Conservation (phyloP, 148 eudicot species). For the Camellia japonica region DNA sequence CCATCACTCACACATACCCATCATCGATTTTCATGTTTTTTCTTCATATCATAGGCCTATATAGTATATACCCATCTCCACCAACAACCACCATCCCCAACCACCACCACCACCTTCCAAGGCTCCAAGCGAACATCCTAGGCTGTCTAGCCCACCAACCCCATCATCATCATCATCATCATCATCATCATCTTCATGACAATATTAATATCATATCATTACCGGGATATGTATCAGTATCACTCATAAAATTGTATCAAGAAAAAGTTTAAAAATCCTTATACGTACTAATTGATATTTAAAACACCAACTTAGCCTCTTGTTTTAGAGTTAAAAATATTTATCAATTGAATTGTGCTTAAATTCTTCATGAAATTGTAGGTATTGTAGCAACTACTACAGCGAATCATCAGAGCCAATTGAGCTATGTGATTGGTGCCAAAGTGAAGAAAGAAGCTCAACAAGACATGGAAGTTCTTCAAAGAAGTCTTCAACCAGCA, state of each 20-base stretch:
- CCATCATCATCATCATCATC: not conserved
- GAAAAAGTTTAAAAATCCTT: no score
- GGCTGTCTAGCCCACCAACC: slow-evolving; percentile 6
- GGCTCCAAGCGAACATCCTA: not conserved
- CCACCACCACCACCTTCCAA: slow-evolving; percentile 1
- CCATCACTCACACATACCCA: not conserved
- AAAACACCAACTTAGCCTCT: no score
- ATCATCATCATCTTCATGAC: not conserved
- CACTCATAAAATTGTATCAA: no score
- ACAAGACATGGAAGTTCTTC: slow-evolving; percentile 34
- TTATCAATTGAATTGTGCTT: not conserved
- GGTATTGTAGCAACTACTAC: slow-evolving; percentile 75
- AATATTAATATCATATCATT: no score
- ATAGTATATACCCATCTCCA: not conserved
- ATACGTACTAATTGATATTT: no score
- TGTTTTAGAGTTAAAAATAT: no score
- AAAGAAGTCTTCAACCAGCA: slow-evolving; percentile 25
- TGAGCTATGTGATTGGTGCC: slow-evolving; percentile 61
- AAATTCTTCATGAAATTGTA: slow-evolving; percentile 3
- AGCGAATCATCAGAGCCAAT: slow-evolving; percentile 38
- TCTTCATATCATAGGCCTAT: not conserved
- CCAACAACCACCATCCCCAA: not conserved
- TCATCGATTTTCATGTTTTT: slow-evolving; percentile 3
- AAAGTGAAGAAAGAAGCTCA: slow-evolving; percentile 38
- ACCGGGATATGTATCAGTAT: no score